Evolutionary conservation across 2,329 filamentous ascomycete species (phyloP).

Genomic region (Fusarium sp.): DNA sequence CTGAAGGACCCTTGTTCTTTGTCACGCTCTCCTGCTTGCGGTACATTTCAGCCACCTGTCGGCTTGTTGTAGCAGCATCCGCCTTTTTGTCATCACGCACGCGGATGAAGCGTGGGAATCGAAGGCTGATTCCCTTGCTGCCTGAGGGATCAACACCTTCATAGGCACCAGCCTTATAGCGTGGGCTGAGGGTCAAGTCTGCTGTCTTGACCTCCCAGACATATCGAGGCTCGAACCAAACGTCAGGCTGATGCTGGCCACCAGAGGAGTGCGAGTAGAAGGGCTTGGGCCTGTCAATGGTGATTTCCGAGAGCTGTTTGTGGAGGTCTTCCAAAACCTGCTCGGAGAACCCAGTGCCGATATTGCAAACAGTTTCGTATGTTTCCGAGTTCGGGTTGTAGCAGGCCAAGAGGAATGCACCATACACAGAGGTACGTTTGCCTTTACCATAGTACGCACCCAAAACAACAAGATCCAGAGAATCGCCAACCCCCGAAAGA

Average conservation of each 20-base stretch:
- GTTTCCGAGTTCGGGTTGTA: slow-evolving; percentile 84
- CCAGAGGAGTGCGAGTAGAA: slow-evolving; percentile 90
- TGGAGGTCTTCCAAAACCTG: slow-evolving; percentile 91
- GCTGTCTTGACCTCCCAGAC: slow-evolving; percentile 99
- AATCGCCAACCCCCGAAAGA: slow-evolving; percentile 91
- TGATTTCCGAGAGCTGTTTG: slow-evolving; percentile 76
- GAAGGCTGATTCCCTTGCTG: slow-evolving; percentile 84
- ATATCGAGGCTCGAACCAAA: slow-evolving; percentile 95
- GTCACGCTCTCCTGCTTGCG: slow-evolving; percentile 89
- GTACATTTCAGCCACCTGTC: slow-evolving; percentile 97
- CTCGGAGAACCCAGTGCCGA: slow-evolving; percentile 96
- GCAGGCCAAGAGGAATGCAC: slow-evolving; percentile 94
- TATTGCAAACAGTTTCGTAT: slow-evolving; percentile 98
- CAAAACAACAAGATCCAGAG: slow-evolving; percentile 93
- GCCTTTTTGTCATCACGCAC: slow-evolving; percentile 95
- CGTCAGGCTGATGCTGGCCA: slow-evolving; percentile 93
- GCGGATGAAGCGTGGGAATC: slow-evolving; percentile 94
- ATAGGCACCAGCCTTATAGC: slow-evolving; percentile 90
- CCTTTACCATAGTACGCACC: slow-evolving; percentile 95
- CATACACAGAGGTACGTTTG: slow-evolving; percentile 95
- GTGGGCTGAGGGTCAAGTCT: slow-evolving; percentile 89
- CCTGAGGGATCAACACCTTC: slow-evolving; percentile 80
- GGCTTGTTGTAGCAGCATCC: slow-evolving; percentile 85
- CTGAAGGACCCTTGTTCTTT: slow-evolving; percentile 85
- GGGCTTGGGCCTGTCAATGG: slow-evolving; percentile 91